Evolutionary conservation across 176 grass and related monocot genomes (phyloP), one percentile per base, ranked within the genome.

Genomic region (Aegilops tauschii): DNA sequence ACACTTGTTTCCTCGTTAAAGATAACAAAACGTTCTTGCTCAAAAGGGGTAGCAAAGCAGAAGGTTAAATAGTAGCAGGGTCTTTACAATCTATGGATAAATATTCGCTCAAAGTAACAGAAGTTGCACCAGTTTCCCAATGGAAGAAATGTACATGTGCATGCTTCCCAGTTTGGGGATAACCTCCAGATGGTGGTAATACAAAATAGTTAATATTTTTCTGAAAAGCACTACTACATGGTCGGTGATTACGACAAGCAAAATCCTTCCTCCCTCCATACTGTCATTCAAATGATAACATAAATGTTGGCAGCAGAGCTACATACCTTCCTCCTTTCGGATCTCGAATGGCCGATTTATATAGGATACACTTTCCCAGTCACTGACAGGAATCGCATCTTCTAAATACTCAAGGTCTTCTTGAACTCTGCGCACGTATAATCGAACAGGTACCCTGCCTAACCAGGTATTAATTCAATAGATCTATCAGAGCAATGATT

Each of bases 391-490:
- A 12, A 82, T 1, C 85, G 90, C 92, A 83, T 94, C 94, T 84
- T 96, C 94, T 83, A 99, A 86, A 76, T 99, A 80, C 29, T 91
- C 87, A 83, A 96, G 78, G 62, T 90, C 87, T 56, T 94, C 73
- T 74, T 88, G 89, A 83, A 93, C 77, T 83, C 62, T 80, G 59
- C 92, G 87, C 78, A 96, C 80, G 78, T 99, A 99, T 65, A 99
- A 63, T 45, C 92, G 90, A 89, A 99, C 94, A 58, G 97, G 97
- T 64, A 96, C 91, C 87, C 94, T 99, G 88, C 92, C 97, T 99
- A 91, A 98, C 83, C 54, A 88, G 80, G 82, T 79, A 86, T 75
- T 80, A 80, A 76, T 73, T 63, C 34, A 84, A 86, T 67, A 92
- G 74, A 84, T 14, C 62, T 23, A 86, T 56, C 39, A 86, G 18